phyloP scores from a whole-genome alignment of 768 basidiomycete species.

The Lactarius pseudohatsudake region DNA sequence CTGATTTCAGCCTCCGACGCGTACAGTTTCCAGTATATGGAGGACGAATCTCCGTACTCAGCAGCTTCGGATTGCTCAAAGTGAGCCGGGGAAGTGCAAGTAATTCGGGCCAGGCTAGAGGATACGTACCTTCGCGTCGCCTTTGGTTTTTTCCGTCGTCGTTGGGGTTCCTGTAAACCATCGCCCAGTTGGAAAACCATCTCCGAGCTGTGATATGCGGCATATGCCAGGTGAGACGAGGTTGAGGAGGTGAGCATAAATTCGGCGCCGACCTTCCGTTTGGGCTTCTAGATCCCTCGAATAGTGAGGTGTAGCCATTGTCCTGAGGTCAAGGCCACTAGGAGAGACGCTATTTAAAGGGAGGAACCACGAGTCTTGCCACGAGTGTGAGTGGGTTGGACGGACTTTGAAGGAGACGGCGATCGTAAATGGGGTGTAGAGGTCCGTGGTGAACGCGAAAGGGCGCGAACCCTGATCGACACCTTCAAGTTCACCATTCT shows the following conservation, averaged over 20 bases:
- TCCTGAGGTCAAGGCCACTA: too few relatives aligned
- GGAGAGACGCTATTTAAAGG: too few relatives aligned
- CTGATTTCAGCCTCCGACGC: conserved; percentile 13
- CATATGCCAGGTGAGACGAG: neutral
- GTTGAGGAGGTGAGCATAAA: neutral
- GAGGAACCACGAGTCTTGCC: too few relatives aligned
- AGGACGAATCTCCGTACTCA: conserved; percentile 1
- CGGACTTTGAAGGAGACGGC: too few relatives aligned
- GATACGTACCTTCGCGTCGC: neutral
- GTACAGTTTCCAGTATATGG: conserved; percentile 26
- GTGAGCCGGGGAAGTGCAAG: neutral
- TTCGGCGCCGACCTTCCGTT: neutral
- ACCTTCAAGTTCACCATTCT: too few relatives aligned
- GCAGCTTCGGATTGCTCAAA: neutral
- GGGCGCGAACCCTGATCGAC: too few relatives aligned
- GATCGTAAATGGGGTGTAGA: too few relatives aligned
- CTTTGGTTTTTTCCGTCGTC: neutral
- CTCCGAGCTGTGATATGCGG: neutral
- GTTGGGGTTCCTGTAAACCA: neutral
- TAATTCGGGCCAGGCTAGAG: neutral
- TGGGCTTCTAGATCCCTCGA: neutral
- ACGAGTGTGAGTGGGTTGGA: too few relatives aligned
- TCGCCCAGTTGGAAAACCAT: neutral
- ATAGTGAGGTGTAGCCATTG: neutral
- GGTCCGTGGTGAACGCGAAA: too few relatives aligned